Base-by-base conservation (phyloP, 176 grass and related monocot genomes). In the Aegilops speltoides region DNA sequence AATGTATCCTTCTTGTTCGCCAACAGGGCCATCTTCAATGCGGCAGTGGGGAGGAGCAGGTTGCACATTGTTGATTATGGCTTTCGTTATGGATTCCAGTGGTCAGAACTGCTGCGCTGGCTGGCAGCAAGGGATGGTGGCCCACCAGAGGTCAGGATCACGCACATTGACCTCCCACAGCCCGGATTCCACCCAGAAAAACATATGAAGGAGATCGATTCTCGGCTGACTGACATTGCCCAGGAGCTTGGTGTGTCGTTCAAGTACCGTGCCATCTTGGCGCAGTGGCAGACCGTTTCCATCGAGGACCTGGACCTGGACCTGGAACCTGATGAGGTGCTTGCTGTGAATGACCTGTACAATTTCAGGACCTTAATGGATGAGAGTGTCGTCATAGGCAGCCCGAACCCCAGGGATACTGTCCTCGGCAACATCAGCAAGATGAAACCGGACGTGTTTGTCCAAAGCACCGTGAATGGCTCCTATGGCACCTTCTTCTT, bases 31-130 rank as follows among this genome's bases (percentile, higher is more conserved):
- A 93, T 93, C 43, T 72, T 83, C 23, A 46, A 93, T 38, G 83
- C 83, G 1, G 48, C 25, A 9, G 56, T 59, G 29, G 78, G 57
- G 37, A 79, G 61, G 68, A 61, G 74, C 17, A 93, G 31, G 64
- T 1, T 93, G 48, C 88, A 93, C 63, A 83, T 93, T 6, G 87
- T 93, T 5, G 78, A 93, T 38, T 90, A 85, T 1, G 91, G 91
- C 17, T 61, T 69, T 37, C 60, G 60, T 60, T 86, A 86, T 5
- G 78, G 91, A 20, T 83, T 93, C 78, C 88, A 93, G 32, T 93
- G 91, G 86, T 83, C 82, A 4, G 87, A 83, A 17, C 74, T 93
- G 56, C 22, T 93, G 38, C 62, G 60, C 25, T 48, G 75, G 6
- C 75, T 87, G 31, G 69, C 83, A 3, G 33, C 10, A 26, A 78